These are phyloP conservation scores for Aspergillus sp. DNA, from an alignment of 2,329 filamentous ascomycete species.

Conservation along the genomic window DNA sequence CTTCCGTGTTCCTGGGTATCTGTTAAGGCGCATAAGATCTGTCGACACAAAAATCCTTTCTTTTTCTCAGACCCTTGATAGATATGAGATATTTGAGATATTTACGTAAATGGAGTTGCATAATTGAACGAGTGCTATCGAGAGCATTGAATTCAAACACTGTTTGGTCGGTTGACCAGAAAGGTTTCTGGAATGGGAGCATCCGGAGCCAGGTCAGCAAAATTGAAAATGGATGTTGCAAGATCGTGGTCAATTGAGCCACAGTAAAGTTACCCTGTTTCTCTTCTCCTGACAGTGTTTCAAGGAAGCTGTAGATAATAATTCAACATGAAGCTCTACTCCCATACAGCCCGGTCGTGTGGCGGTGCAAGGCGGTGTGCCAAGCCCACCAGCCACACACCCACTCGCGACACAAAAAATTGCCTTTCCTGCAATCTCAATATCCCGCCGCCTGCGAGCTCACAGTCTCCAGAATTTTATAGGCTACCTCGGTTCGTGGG, in stretches of 20 bases:
- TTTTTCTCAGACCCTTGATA: neutral
- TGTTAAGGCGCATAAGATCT: neutral
- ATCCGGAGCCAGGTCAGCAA: neutral
- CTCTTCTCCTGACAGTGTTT: neutral
- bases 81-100: slow-evolving; percentile 10
- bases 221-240: neutral
- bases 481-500: slow-evolving; percentile 8
- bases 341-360: neutral
- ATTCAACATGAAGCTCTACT: too few relatives aligned
- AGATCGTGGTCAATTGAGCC: neutral
- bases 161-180: neutral
- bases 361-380: slow-evolving; percentile 13
- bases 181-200: neutral
- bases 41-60: neutral
- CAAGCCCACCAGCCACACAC: slow-evolving; percentile 17
- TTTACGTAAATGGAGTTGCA: slow-evolving; percentile 11
- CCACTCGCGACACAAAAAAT: slow-evolving; percentile 25
- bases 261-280: too few relatives aligned
- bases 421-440: slow-evolving; percentile 13
- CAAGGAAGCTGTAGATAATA: neutral
- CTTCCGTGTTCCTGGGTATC: neutral
- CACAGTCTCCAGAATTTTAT: neutral
- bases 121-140: neutral
- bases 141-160: neutral
- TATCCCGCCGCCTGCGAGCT: slow-evolving; percentile 16